phyloP scores from a whole-genome alignment of 768 basidiomycete genomes.

The Collybiopsis luxurians region DNA sequence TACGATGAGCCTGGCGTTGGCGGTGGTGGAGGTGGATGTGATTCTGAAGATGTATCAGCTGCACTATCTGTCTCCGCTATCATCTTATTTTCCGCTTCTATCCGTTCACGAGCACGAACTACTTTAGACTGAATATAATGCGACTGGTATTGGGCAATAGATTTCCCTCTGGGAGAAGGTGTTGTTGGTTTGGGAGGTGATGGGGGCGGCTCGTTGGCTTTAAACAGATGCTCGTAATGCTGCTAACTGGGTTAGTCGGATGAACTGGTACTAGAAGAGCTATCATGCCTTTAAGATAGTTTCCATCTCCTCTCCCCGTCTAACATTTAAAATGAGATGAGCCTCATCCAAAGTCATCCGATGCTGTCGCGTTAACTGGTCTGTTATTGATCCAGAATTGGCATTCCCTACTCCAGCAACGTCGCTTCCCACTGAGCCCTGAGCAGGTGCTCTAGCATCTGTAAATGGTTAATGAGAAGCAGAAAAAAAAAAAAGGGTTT shows the following conservation, averaged over 20 bases:
- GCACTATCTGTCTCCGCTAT: neutral
- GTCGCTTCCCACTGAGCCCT: constrained; percentile 64
- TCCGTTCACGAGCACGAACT: constrained; percentile 89
- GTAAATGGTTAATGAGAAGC: constrained; percentile 3
- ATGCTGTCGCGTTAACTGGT: constrained; percentile 80
- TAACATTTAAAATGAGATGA: constrained; percentile 85
- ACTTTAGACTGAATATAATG: constrained; percentile 98
- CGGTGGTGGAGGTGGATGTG: neutral
- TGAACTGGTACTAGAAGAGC: neutral
- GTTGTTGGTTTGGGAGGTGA: constrained; percentile 48
- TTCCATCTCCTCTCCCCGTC: constrained; percentile 69
- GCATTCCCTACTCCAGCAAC: constrained; percentile 74
- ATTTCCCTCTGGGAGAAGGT: constrained; percentile 40
- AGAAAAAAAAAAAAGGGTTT: neutral
- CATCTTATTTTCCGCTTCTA: constrained; percentile 75
- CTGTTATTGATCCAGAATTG: constrained; percentile 70
- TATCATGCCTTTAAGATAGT: constrained; percentile 64
- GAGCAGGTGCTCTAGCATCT: constrained; percentile 87
- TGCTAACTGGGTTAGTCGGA: constrained; percentile 27
- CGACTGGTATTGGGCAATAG: constrained; percentile 53
- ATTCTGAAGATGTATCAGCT: neutral
- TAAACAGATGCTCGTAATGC: constrained; percentile 94
- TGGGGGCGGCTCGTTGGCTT: constrained; percentile 77
- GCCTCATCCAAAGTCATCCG: constrained; percentile 97
- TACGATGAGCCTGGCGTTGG: neutral